phyloP scores from a whole-genome alignment of 2,329 filamentous ascomycete species.

The Aureobasidium sp. region DNA sequence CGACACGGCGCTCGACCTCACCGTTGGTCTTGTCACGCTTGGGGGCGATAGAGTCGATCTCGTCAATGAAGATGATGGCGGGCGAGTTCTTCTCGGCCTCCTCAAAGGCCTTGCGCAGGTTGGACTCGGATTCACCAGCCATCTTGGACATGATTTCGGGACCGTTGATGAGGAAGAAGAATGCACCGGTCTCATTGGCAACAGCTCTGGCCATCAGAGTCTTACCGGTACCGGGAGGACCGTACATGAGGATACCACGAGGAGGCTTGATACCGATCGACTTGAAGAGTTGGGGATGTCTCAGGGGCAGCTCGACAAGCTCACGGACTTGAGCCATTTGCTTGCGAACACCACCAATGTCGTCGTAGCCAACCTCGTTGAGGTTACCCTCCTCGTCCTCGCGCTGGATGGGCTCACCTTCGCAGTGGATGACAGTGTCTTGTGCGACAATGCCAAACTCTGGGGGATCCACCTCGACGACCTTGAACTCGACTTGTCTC shows the following conservation, averaged over 20 bases:
- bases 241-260: constrained; percentile 88
- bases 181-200: constrained; percentile 96
- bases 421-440: constrained; percentile 98
- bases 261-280: constrained; percentile 99
- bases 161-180: constrained; percentile 99
- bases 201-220: constrained; percentile 98
- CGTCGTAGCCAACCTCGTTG: constrained; percentile 98
- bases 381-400: constrained; percentile 99
- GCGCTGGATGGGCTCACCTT: constrained; percentile 92
- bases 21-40: constrained; percentile 99
- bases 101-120: constrained; percentile 97
- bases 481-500: constrained; percentile 99
- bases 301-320: constrained; percentile 91
- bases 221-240: constrained; percentile 98
- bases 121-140: constrained; percentile 98
- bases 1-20: constrained; percentile 96
- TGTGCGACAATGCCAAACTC: constrained; percentile 99
- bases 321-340: constrained; percentile 99
- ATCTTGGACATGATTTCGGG: constrained; percentile 99
- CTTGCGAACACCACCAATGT: constrained; percentile 98
- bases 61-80: constrained; percentile 98
- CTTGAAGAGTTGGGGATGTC: constrained; percentile 98
- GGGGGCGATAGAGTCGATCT: constrained; percentile 97
- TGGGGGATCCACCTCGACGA: constrained; percentile 95
- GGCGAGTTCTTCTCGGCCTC: constrained; percentile 99